Base-by-base conservation (phyloP, 176 grass and related monocot species). In the Phoenix roebelenii region DNA sequence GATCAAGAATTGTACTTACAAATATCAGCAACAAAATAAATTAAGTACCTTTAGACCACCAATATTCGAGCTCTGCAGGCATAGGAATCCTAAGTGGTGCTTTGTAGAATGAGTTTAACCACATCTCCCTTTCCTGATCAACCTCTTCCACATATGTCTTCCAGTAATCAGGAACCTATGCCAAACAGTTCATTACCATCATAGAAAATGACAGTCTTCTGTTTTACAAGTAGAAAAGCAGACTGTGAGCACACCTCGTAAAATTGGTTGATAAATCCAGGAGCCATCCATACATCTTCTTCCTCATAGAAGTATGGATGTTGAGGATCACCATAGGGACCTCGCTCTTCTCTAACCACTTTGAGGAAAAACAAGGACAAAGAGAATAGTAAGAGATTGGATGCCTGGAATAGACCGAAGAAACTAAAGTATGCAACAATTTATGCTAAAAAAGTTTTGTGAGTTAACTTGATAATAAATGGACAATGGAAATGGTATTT, bases 241-340 rank as follows among this genome's bases (percentile, higher is more conserved):
- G 3, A 4, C 19, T 54, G 18, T 14, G 51, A 16, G 25, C 53
- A 54, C 68, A 76, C 74, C 32, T 76, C 64, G 69, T 76, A 76
- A 68, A 76, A 76, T 61, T 76, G 74, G 20, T 76, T 69, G 30
- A 76, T 26, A 54, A 76, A 76, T 26, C 74, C 64, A n/a, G 74
- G 74, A 39, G 74, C 74, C 74, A 76, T 76, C 74, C 74, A 76
- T 58, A 67, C 64, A 55, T 76, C 74, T 23, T 61, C 74, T 61
- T 76, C 74, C 50, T 76, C 74, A 55, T 76, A 76, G 25, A 76
- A 76, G 26, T 76, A 76, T 60, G 74, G 74, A 61, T 76, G 64
- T 55, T 76, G 74, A 54, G 74, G 74, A 26, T 76, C 74, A 48
- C 63, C 29, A 44, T 76, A 76, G 22, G 65, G 65, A 69, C 64